Evolutionary conservation across 2,329 filamentous ascomycete genomes (phyloP), one percentile per base, ranked within the genome.

Genomic region (Mariannaea elegans): DNA sequence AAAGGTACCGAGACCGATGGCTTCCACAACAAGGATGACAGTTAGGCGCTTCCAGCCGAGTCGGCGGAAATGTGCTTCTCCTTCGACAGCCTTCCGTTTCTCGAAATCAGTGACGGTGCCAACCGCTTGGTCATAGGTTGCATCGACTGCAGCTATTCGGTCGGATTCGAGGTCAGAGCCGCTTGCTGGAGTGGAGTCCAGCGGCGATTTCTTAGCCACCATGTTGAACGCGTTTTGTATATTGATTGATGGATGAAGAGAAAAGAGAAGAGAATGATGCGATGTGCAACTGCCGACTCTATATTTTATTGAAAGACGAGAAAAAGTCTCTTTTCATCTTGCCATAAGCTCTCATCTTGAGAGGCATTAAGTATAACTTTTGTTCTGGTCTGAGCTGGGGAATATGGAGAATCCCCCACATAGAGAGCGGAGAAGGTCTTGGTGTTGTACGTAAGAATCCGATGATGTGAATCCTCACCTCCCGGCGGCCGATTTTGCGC

Each of bases 1-100:
- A 7, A 66, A 61, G 16, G 56, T 59, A 7, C 64, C 64, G 2
- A 66, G 59, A 8, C 62, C 64, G 19, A 66, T 66, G 34, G 62
- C 62, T 24, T 62, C 54, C 8, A 65, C 60, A 19, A 65, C 53
- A 29, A 65, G 62, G 9, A 65, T 62, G 41, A 63, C 56, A n/a
- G n/a, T n/a, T n/a, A n/a, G n/a, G n/a, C n/a, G n/a, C n/a, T n/a
- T n/a, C n/a, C n/a, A n/a, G n/a, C 62, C 62, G 2, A 65, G 59
- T 10, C 62, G 60, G 10, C 53, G 58, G 49, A 65, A 65, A n/a
- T 49, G 54, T 5, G 62, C 62, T 16, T 54, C 62, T 51, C 62
- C 62, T 34, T 62, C 59, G 16, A 36, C 39, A 10, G 51, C 54
- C 42, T 66, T 66, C 36, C 55, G 47, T 31, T 65, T 62, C 16